Evolutionary conservation across 257 asterid genomes (phyloP), one percentile per base, ranked within the genome.

Genomic region (Henckelia pumila): DNA sequence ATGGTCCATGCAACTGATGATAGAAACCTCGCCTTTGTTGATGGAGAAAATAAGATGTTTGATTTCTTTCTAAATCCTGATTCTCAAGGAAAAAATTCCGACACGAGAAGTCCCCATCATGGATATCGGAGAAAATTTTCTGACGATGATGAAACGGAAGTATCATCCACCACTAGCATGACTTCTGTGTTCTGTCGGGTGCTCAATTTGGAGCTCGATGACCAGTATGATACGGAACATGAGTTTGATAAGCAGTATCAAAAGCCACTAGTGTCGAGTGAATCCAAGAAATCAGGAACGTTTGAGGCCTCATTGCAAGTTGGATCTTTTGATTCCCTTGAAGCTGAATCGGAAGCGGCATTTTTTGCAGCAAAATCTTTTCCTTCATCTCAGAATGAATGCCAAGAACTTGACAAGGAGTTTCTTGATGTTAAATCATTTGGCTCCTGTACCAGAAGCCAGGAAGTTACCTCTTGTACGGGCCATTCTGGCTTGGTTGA

Each of bases 121-220:
- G 84, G 76, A 62, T 63, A 61, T 64, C 75, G 56, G 16, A 71
- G 72, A 56, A 82, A 74, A 67, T 74, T 68, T 66, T 76, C 85
- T 7, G 92, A 85, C 44, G 94, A 90, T 19, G 98, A 89, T 71
- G 98, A 89, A 47, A 82, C 79, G 62, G 98, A 92, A 74, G 92
- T 85, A 58, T 85, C 95, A 57, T 92, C 96, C 30, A 87, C 92
- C 50, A 69, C 92, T 35, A 92, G 98, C 77, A 92, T 87, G 96
- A 89, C 80, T 77, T 92, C 96, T 21, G 81, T 92, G 56, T 69
- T 92, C 60, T 89, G 96, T 57, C 80, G 98, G 71, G 71, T 82
- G 79, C 94, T 87, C 74, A 82, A 77, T 72, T 74, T 89, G 86
- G 98, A 92, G 73, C 81, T 84, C 10, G 95, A 82, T 44, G 88